These are phyloP conservation scores for Rutidosis leptorrhynchoides DNA, from an alignment of 129 eudicot species.

Conservation along the genomic window DNA sequence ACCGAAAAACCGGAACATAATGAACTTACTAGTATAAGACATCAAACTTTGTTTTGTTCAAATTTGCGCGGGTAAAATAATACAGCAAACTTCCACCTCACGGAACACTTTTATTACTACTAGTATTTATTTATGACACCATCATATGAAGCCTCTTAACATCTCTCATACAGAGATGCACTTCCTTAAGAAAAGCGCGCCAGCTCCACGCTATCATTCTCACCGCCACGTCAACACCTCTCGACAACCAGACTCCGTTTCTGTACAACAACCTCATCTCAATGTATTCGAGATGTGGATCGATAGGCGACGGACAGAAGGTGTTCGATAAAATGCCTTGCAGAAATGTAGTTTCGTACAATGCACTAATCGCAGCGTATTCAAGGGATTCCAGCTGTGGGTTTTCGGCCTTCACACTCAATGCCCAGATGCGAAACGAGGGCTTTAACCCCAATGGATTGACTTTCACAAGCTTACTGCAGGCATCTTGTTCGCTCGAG, in stretches of 20 bases:
- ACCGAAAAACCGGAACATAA: too few species aligned
- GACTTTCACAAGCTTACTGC: slow-evolving; percentile 61
- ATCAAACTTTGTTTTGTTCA: too few species aligned
- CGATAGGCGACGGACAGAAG: slow-evolving; percentile 32
- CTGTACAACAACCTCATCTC: slow-evolving; percentile 63
- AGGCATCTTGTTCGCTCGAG: slow-evolving; percentile 41
- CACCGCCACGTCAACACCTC: slow-evolving; percentile 49
- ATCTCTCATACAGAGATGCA: too few species aligned
- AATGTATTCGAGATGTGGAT: slow-evolving; percentile 67
- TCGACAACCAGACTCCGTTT: slow-evolving; percentile 38
- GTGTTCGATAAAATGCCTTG: slow-evolving; percentile 75
- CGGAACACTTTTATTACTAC: too few species aligned
- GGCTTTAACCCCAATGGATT: slow-evolving; percentile 43
- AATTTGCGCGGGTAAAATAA: too few species aligned
- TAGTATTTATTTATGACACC: too few species aligned
- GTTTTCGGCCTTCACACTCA: slow-evolving; percentile 36
- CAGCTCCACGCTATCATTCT: slow-evolving; percentile 68
- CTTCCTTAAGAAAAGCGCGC: slow-evolving; percentile 55
- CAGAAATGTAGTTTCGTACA: slow-evolving; percentile 61
- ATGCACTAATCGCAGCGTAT: slow-evolving; percentile 57
- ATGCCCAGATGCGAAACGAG: slow-evolving; percentile 33
- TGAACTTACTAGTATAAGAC: too few species aligned
- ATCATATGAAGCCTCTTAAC: too few species aligned
- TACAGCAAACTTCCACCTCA: too few species aligned
- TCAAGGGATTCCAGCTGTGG: slow-evolving; percentile 34